Conservation (phyloP, 2,329 filamentous ascomycete genomes). For the Phaeosphaeria sp. region DNA sequence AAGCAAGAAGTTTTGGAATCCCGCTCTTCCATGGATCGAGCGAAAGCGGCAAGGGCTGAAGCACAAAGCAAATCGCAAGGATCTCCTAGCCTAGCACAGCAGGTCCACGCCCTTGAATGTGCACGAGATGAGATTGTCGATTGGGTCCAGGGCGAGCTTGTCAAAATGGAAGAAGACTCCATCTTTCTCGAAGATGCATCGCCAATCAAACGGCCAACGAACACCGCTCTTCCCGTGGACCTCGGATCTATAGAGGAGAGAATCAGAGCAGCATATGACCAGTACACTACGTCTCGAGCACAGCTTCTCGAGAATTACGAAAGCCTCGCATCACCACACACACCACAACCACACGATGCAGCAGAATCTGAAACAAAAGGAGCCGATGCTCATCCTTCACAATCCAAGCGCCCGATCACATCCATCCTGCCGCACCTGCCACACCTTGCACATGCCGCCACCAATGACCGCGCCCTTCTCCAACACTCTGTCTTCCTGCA, state of each 20-base stretch:
- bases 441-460: slow-evolving; percentile 31
- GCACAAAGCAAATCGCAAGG: slow-evolving; percentile 12
- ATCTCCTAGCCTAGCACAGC: slow-evolving; percentile 26
- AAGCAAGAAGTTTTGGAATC: slow-evolving; percentile 49
- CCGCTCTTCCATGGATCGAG: slow-evolving; percentile 39
- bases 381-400: background rate
- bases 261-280: slow-evolving; percentile 38
- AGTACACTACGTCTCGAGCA: slow-evolving; percentile 36
- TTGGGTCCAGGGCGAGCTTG: slow-evolving; percentile 59
- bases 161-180: slow-evolving; percentile 49
- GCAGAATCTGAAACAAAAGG: background rate
- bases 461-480: slow-evolving; percentile 39
- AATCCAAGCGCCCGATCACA: slow-evolving; percentile 11
- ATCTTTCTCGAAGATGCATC: slow-evolving; percentile 43
- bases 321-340: slow-evolving; percentile 21
- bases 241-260: slow-evolving; percentile 27
- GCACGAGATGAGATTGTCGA: slow-evolving; percentile 58
- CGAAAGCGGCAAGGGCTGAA: slow-evolving; percentile 27
- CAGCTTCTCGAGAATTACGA: slow-evolving; percentile 27
- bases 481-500: slow-evolving; percentile 45
- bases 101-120: slow-evolving; percentile 50
- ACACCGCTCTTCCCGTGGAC: slow-evolving; percentile 11
- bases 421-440: slow-evolving; percentile 31
- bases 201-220: slow-evolving; percentile 32
- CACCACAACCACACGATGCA: background rate